Base-by-base conservation (phyloP, 352 stramenopile species). In the Saprolegnia parasitica region DNA sequence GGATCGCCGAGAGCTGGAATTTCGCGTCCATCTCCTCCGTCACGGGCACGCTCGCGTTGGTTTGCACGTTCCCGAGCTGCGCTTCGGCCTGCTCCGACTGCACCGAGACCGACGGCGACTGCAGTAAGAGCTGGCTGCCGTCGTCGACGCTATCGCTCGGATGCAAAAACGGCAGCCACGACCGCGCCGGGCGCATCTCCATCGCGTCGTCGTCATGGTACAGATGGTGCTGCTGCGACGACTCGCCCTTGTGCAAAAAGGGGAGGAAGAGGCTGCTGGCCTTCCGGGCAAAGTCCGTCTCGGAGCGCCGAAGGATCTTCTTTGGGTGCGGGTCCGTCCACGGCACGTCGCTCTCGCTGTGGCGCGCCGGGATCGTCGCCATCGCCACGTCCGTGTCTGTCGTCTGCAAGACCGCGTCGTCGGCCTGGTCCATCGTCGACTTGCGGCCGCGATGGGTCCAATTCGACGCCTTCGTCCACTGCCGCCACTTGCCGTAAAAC, bases 61-160 rank as follows among this genome's bases (percentile, higher is more conserved):
- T 95, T 71, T 95, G 81, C 23, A 95, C 77, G 70, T 93, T 86
- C 24, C 84, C 80, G 56, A 95, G 91, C 73, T 95, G 86, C 67
- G 50, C 23, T 24, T 70, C 63, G 11, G 42, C 42, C 20, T 4
- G 32, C 29, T 70, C 26, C 18, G 63, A 45, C 20, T 55, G 50
- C 63, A 24, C 37, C 1, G 50, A n/a, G 35, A 62, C 40, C 13
- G 63, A 70, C 21, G 63, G 63, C 9, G 63, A 62, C 50, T 23
- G 63, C n/a, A 52, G 52, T 23, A 50, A 24, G 39, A 71, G 56
- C 72, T 26, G 70, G 68, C 16, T 74, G 56, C 2, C 73, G 54
- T 4, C 37, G 8, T 49, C 46, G n/a, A 64, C 65, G 18, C 21
- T 56, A 1, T 74, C 68, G 52, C 68, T n/a, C 40, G 58, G 39